Evolutionary conservation across 192 early-diverging fungal species (phyloP), one percentile per base, ranked within the genome.

Genomic region (Bifiguratus adelaidae): DNA sequence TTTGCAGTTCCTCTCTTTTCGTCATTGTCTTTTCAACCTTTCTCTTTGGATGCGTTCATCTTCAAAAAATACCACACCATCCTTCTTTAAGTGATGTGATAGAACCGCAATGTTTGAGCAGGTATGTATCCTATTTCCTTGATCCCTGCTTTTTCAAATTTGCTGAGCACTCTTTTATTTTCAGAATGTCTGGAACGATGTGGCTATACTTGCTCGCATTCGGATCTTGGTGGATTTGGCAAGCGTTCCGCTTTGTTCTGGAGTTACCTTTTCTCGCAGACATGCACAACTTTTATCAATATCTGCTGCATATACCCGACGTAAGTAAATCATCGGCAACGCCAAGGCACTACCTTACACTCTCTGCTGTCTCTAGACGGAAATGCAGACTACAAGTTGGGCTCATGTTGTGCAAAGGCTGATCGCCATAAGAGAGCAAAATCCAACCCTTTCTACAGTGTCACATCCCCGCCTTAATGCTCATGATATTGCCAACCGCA

Each of bases 341-440:
- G 15, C 6, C 23, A 15, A 15, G 42, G 4, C 20, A 6, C n/a
- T n/a, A 15, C 11, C 0, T 34, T 34, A 13, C 15, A 34, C 32
- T 34, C 32, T 34, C 15, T 34, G 32, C 15, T 16, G 20, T 54
- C 3, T 35, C 11, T 56, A 90, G 86, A 67, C 63, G 9, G 85
- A 90, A 50, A 83, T 99, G 36, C 78, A 88, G 53, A 91, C 90
- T 2, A 67, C 86, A 3, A 60, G 78, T 7, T 99, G 96, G 96
- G 76, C 83, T 34, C 79, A 85, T 28, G 82, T 99, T 3, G 77
- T 90, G 2, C 57, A 56, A 1, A 78, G 76, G 32, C 81, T 99
- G 52, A 76, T 85, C 23, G 61, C 63, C 30, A 77, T 87, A 41
- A 71, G 83, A 29, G 74, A 86, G 41, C 76, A 72, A 29, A 85